Evolutionary conservation across 768 basidiomycete species (phyloP).

Genomic region (Strobilomyces dryophilus): DNA sequence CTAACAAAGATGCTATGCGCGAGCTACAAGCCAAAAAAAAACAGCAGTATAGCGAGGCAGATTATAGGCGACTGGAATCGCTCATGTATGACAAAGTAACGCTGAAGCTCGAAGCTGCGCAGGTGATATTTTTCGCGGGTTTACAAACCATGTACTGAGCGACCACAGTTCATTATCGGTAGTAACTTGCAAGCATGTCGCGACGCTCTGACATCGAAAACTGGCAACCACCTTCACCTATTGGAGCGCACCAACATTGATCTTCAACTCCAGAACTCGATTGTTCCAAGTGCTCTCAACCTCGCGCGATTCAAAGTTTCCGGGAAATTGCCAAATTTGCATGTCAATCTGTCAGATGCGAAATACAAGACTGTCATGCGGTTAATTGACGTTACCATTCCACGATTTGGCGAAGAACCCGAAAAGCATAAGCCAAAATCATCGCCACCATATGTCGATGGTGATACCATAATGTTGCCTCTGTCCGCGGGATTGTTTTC

Average conservation of each 20-base stretch:
- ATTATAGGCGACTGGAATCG: slow-evolving; percentile 80
- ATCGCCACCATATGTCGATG: slow-evolving; percentile 19
- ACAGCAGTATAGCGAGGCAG: slow-evolving; percentile 80
- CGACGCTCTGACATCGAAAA: slow-evolving; percentile 62
- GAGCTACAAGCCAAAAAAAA: slow-evolving; percentile 80
- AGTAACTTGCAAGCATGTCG: slow-evolving; percentile 78
- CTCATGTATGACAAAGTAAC: slow-evolving; percentile 94
- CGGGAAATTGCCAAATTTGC: slow-evolving; percentile 81
- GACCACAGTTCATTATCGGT: slow-evolving; percentile 79
- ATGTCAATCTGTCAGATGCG: slow-evolving; percentile 84
- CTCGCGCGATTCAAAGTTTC: slow-evolving; percentile 88
- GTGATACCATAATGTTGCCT: slow-evolving; percentile 40
- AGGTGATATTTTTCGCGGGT: slow-evolving; percentile 47
- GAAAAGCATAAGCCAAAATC: slow-evolving; percentile 17
- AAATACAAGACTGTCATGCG: slow-evolving; percentile 94
- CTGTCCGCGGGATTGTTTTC: slow-evolving; percentile 55
- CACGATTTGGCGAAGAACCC: slow-evolving; percentile 61
- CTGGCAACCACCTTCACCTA: slow-evolving; percentile 68
- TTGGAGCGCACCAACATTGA: slow-evolving; percentile 90
- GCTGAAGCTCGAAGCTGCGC: slow-evolving; percentile 81
- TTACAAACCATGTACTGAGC: slow-evolving; percentile 4
- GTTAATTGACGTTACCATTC: slow-evolving; percentile 86
- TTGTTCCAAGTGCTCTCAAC: slow-evolving; percentile 77
- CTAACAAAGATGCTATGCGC: slow-evolving; percentile 73
- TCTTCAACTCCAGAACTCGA: slow-evolving; percentile 87